These are phyloP conservation scores for Dioszegia hungarica DNA, from an alignment of 768 basidiomycete genomes.

Conservation along the genomic window DNA sequence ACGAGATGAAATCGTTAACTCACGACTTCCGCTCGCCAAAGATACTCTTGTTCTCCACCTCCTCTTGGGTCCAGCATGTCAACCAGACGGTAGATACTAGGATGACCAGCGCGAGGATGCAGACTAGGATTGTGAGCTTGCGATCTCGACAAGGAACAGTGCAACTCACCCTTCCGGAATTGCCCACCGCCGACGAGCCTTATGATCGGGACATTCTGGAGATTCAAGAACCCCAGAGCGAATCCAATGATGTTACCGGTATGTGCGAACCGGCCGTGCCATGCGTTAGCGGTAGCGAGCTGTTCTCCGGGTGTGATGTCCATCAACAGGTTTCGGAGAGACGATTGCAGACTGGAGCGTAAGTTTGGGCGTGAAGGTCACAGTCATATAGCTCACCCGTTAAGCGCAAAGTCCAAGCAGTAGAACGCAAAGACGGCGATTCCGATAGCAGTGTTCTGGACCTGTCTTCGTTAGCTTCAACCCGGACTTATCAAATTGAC, in stretches of 20 bases:
- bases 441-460: constrained; percentile 66
- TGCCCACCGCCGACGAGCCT: constrained; percentile 79
- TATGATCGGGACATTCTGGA: constrained; percentile 71
- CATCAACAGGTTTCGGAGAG: constrained; percentile 84
- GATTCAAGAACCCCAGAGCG: constrained; percentile 87
- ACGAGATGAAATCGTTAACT: constrained; percentile 4
- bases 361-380: not conserved
- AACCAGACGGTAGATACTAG: constrained; percentile 77
- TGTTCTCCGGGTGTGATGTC: constrained; percentile 86
- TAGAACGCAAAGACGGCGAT: constrained; percentile 89
- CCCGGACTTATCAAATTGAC: too few species aligned
- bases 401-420: constrained; percentile 91
- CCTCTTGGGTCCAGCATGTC: constrained; percentile 80
- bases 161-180: constrained; percentile 65
- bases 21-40: constrained; percentile 46
- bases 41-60: constrained; percentile 54
- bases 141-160: not conserved
- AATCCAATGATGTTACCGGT: constrained; percentile 95
- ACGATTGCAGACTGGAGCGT: constrained; percentile 57
- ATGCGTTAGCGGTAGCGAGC: constrained; percentile 90
- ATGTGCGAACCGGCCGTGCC: constrained; percentile 94
- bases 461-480: constrained; percentile 50
- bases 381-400: constrained; percentile 55
- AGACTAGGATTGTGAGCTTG: constrained; percentile 55
- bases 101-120: constrained; percentile 73